Evolutionary conservation across 768 basidiomycete genomes (phyloP).

Genomic region (Candolleomyces eurysporus): DNA sequence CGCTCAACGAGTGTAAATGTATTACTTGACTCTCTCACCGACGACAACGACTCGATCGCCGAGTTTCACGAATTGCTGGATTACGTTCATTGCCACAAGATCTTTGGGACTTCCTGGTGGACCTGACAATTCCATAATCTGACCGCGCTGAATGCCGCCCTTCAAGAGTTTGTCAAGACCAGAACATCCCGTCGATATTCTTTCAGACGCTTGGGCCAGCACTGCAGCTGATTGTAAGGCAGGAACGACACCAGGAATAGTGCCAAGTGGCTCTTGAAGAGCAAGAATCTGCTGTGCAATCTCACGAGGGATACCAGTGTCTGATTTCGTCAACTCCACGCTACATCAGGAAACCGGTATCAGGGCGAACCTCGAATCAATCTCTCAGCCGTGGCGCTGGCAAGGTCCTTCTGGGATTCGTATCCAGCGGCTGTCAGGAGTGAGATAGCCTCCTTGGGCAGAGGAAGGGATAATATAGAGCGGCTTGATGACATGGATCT

Average conservation of each 20-base stretch:
- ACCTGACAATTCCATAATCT: slow-evolving; percentile 72
- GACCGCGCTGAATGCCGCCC: slow-evolving; percentile 61
- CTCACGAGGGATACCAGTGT: slow-evolving; percentile 45
- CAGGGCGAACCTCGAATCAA: slow-evolving; percentile 46
- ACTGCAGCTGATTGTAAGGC: slow-evolving; percentile 60
- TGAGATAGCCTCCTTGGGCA: slow-evolving; percentile 44
- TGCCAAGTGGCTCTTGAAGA: slow-evolving; percentile 33
- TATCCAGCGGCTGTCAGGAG: slow-evolving; percentile 55
- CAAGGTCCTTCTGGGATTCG: slow-evolving; percentile 54
- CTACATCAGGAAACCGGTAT: not conserved
- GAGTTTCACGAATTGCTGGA: slow-evolving; percentile 43
- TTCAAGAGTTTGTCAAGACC: slow-evolving; percentile 58
- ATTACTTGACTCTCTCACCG: slow-evolving; percentile 39
- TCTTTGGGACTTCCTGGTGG: slow-evolving; percentile 74
- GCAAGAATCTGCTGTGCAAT: slow-evolving; percentile 47
- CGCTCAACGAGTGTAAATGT: not conserved
- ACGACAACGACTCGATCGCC: slow-evolving; percentile 59
- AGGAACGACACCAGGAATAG: slow-evolving; percentile 20
- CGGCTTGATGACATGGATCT: slow-evolving; percentile 49
- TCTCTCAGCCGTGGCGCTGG: slow-evolving; percentile 37
- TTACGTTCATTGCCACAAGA: slow-evolving; percentile 47
- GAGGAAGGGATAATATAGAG: slow-evolving; percentile 44
- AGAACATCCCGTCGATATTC: slow-evolving; percentile 41
- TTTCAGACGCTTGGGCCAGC: slow-evolving; percentile 24
- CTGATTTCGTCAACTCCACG: slow-evolving; percentile 30